These are phyloP conservation scores for Chrysophaeum taylorii DNA, from an alignment of 352 stramenopile genomes.

Conservation along the genomic window DNA sequence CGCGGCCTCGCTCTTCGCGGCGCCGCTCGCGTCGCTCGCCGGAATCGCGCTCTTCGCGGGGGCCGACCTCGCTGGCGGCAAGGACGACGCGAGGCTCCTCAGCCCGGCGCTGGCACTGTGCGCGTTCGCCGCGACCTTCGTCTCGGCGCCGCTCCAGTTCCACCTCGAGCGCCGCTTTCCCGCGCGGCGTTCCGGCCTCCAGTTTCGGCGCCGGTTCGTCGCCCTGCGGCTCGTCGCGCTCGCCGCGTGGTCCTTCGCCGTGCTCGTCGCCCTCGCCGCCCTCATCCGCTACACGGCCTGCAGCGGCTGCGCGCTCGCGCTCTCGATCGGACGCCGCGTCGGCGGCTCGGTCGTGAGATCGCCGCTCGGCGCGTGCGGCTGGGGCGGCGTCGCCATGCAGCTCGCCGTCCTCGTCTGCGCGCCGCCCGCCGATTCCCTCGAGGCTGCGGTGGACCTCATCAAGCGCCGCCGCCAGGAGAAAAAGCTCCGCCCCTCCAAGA, in stretches of 20 bases:
- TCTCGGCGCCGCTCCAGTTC: not conserved
- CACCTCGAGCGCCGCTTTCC: not conserved
- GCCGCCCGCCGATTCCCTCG: not conserved
- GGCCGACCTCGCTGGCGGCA: not conserved
- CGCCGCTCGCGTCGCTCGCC: not conserved
- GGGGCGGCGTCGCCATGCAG: not conserved
- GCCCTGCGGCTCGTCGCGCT: not conserved
- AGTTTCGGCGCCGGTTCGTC: not conserved
- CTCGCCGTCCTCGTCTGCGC: not conserved
- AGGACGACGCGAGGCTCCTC: too few relatives aligned
- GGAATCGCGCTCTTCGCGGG: not conserved
- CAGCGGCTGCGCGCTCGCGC: not conserved
- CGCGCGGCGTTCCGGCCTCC: too few relatives aligned
- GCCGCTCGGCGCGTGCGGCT: not conserved
- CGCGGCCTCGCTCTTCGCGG: not conserved
- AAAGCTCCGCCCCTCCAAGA: not conserved
- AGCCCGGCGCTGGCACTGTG: not conserved
- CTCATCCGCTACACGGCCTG: not conserved
- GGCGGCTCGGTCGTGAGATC: not conserved
- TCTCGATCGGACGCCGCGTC: not conserved
- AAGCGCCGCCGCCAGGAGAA: not conserved
- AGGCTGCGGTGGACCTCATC: not conserved
- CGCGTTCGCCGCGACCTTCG: not conserved
- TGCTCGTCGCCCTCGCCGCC: not conserved
- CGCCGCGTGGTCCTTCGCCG: constrained; percentile 1